Percentiles rank a stretch among this genome's conserved stretches.
Evolutionary conservation across 495 filamentous ascomycete species (phyloP).

Genomic region (Neurospora sp.): DNA sequence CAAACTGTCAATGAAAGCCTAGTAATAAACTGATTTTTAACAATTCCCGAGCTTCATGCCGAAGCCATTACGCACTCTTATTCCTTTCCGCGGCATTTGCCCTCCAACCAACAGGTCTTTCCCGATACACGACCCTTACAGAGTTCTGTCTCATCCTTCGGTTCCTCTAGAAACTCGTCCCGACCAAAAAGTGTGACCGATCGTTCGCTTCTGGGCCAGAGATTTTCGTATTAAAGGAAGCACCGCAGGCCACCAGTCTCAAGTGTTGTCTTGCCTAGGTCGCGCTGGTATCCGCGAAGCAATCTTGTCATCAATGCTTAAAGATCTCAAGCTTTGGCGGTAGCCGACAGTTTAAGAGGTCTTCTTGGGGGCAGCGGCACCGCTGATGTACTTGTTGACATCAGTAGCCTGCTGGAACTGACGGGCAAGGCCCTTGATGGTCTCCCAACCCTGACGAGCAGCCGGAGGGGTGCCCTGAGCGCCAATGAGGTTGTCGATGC

Average conservation of each 20-base stretch:
- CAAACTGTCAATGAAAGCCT: neutral
- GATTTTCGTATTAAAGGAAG: neutral
- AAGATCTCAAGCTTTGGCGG: neutral
- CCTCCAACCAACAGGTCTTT: neutral
- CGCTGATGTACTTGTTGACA: slow-evolving; percentile 54
- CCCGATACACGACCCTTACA: neutral
- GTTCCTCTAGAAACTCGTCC: neutral
- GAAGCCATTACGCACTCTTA: neutral
- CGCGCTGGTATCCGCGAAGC: slow-evolving; percentile 5
- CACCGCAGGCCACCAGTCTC: neutral
- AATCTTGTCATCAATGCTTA: slow-evolving; percentile 1
- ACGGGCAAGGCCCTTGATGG: slow-evolving; percentile 59
- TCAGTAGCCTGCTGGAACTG: slow-evolving; percentile 76
- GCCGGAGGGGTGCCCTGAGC: slow-evolving; percentile 80
- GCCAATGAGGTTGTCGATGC: slow-evolving; percentile 69
- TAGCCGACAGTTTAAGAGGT: slow-evolving; percentile 21
- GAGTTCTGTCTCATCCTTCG: neutral
- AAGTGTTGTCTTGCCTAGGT: slow-evolving; percentile 2
- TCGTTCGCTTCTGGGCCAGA: neutral
- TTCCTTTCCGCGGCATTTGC: neutral
- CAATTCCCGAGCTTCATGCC: neutral
- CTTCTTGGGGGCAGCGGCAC: slow-evolving; percentile 44
- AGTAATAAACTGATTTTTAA: neutral
- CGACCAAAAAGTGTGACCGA: neutral
- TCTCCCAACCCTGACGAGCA: slow-evolving; percentile 74